A percentile compares a stretch with the other conserved stretches of the same genome.
Conservation (phyloP, 1,284 basidiomycete species). For the Exobasidium rhododendri region DNA sequence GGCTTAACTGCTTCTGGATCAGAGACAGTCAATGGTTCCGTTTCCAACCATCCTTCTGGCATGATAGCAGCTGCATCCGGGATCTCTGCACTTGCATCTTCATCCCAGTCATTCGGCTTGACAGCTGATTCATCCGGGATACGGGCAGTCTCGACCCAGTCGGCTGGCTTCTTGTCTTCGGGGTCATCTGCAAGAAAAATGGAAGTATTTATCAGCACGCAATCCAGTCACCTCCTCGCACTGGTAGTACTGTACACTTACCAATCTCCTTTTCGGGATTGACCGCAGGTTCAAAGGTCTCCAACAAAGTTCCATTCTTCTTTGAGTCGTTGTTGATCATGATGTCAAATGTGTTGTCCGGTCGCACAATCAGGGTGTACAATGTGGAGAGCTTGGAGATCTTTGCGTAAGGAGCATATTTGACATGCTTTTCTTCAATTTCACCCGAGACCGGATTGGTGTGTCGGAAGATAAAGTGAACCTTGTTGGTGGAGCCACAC, state of each 20-base stretch:
- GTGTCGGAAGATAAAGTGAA: slow-evolving; percentile 55
- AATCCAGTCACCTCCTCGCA: background rate
- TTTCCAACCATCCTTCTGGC: slow-evolving; percentile 92
- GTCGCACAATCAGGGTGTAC: slow-evolving; percentile 68
- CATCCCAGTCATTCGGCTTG: slow-evolving; percentile 58
- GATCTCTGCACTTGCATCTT: slow-evolving; percentile 59
- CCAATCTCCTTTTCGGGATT: slow-evolving; percentile 84
- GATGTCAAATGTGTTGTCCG: slow-evolving; percentile 92
- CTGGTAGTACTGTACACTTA: slow-evolving; percentile 25
- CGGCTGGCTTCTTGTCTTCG: slow-evolving; percentile 80
- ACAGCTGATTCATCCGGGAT: slow-evolving; percentile 80
- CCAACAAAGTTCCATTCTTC: slow-evolving; percentile 74
- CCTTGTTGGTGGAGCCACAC: slow-evolving; percentile 53
- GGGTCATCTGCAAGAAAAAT: slow-evolving; percentile 64
- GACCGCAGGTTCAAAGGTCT: slow-evolving; percentile 92
- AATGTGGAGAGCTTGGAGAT: slow-evolving; percentile 48
- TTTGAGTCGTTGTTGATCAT: slow-evolving; percentile 75
- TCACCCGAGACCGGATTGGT: slow-evolving; percentile 57
- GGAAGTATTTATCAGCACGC: slow-evolving; percentile 3
- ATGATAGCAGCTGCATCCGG: slow-evolving; percentile 79
- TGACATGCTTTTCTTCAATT: slow-evolving; percentile 95
- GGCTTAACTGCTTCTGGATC: slow-evolving; percentile 96
- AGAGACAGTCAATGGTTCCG: slow-evolving; percentile 76
- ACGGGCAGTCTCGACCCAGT: slow-evolving; percentile 87
- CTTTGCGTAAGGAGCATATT: slow-evolving; percentile 71